These are phyloP conservation scores for Plectosphaerella cucumerina DNA, from an alignment of 2,329 filamentous ascomycete species.

Conservation along the genomic window DNA sequence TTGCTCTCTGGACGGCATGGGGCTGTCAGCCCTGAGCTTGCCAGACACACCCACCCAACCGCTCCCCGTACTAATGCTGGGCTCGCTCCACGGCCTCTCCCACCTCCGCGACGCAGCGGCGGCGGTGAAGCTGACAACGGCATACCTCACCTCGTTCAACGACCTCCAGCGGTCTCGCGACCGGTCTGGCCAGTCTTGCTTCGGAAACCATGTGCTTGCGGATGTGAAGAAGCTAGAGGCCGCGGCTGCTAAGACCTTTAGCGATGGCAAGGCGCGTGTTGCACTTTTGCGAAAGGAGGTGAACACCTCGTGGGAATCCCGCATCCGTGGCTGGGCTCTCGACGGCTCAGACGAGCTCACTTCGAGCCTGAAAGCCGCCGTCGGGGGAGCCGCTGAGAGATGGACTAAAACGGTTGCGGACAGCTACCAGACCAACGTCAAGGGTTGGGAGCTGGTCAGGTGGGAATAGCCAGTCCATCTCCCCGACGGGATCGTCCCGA, in stretches of 20 bases:
- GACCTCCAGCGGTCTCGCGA: constrained; percentile 35
- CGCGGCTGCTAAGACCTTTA: constrained; percentile 23
- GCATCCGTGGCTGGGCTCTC: constrained; percentile 22
- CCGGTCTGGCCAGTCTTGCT: constrained; percentile 29
- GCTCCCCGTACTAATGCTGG: constrained; percentile 18
- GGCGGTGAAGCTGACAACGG: constrained; percentile 24
- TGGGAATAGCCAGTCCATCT: constrained; percentile 12
- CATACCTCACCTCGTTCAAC: constrained; percentile 30
- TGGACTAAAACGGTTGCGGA: constrained; percentile 10
- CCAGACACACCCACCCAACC: neutral
- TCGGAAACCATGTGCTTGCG: constrained; percentile 30
- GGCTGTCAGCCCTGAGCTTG: constrained; percentile 4
- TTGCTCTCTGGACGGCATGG: constrained; percentile 18
- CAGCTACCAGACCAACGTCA: constrained; percentile 17
- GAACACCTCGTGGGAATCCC: constrained; percentile 19
- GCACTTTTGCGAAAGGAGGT: constrained; percentile 23
- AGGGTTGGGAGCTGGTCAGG: constrained; percentile 18
- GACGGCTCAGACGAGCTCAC: constrained; percentile 3
- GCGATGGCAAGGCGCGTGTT: constrained; percentile 25
- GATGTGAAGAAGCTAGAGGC: constrained; percentile 28
- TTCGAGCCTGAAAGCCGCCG: too few relatives aligned
- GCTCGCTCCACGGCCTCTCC: constrained; percentile 30
- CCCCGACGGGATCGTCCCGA: too few relatives aligned
- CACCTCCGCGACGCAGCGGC: constrained; percentile 32
- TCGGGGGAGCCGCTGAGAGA: too few relatives aligned